Evolutionary conservation across 805 yeast species (phyloP).

Genomic region (Candida koratica): DNA sequence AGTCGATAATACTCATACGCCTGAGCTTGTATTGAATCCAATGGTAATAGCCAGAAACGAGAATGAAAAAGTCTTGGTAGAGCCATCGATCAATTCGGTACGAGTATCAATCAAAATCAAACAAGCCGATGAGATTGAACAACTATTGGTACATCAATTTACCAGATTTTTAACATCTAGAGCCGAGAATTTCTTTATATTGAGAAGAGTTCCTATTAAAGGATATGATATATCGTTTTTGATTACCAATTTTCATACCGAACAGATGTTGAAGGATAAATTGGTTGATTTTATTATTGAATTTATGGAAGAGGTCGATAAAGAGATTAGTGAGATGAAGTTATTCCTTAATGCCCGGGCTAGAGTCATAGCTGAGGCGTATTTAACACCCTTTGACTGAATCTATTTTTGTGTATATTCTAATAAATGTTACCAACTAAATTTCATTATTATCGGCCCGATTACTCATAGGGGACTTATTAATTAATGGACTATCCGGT

Average conservation of each 20-base stretch:
- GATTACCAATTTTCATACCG: constrained; percentile 91
- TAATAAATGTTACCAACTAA: no score
- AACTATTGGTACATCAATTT: constrained; percentile 89
- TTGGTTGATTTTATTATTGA: constrained; percentile 95
- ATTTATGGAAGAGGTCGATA: constrained; percentile 98
- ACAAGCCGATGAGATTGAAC: constrained; percentile 97
- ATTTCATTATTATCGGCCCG: constrained; percentile 10
- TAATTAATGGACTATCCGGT: constrained; percentile 18
- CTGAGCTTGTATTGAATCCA: constrained; percentile 82
- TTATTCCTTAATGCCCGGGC: constrained; percentile 95
- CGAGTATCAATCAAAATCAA: constrained; percentile 89
- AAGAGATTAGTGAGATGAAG: constrained; percentile 98
- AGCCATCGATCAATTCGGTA: constrained; percentile 88
- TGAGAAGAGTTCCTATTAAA: constrained; percentile 84
- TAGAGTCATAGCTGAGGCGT: constrained; percentile 95
- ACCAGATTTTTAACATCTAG: constrained; percentile 90
- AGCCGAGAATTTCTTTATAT: constrained; percentile 89
- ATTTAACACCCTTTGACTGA: constrained; percentile 81
- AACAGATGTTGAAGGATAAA: constrained; percentile 91
- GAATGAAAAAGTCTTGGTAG: constrained; percentile 86
- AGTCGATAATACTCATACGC: constrained; percentile 63
- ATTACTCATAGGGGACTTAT: constrained; percentile 16
- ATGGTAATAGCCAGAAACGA: constrained; percentile 90
- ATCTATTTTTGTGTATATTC: no score
- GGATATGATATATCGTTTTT: constrained; percentile 93